These are phyloP conservation scores for Zygotorulaspora florentina DNA, from an alignment of 805 yeast species.

Conservation along the genomic window DNA sequence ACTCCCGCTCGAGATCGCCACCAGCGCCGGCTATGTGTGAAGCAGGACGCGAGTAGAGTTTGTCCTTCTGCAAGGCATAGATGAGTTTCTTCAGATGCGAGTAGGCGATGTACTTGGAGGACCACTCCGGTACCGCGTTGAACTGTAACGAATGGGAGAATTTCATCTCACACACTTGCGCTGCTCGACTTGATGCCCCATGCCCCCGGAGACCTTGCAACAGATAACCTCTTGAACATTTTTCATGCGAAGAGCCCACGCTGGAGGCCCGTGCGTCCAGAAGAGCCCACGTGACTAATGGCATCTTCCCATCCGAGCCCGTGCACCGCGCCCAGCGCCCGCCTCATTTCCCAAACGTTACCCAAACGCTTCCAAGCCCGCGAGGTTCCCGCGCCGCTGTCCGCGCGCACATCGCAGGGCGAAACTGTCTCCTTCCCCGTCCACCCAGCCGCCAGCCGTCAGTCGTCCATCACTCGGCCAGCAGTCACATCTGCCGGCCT, in stretches of 20 bases:
- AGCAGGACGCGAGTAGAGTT: conserved; percentile 29
- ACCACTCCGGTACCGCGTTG: conserved; percentile 98
- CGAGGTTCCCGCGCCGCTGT: not conserved
- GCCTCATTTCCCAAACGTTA: not conserved
- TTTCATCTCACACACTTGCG: conserved; percentile 55
- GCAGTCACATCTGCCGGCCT: no score
- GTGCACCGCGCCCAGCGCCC: not conserved
- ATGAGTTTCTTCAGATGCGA: conserved; percentile 81
- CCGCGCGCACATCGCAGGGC: not conserved
- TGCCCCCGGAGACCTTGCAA: not conserved
- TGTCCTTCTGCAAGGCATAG: conserved; percentile 73
- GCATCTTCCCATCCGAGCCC: not conserved
- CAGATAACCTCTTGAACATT: not conserved
- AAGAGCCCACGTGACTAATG: not conserved
- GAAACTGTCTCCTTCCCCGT: conserved; percentile 1
- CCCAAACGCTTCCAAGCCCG: not conserved
- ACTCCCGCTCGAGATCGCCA: conserved; percentile 15
- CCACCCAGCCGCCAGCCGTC: not conserved
- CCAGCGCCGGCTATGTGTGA: conserved; percentile 4
- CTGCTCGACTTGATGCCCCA: not conserved
- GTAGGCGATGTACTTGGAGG: conserved; percentile 85
- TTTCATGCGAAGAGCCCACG: not conserved
- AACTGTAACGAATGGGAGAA: conserved; percentile 92
- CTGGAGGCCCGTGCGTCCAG: not conserved
- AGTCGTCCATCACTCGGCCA: no score